Percentiles rank a stretch among this genome's conserved stretches.
Conservation (phyloP, 495 filamentous ascomycete genomes). For the Penicillium lividum region DNA sequence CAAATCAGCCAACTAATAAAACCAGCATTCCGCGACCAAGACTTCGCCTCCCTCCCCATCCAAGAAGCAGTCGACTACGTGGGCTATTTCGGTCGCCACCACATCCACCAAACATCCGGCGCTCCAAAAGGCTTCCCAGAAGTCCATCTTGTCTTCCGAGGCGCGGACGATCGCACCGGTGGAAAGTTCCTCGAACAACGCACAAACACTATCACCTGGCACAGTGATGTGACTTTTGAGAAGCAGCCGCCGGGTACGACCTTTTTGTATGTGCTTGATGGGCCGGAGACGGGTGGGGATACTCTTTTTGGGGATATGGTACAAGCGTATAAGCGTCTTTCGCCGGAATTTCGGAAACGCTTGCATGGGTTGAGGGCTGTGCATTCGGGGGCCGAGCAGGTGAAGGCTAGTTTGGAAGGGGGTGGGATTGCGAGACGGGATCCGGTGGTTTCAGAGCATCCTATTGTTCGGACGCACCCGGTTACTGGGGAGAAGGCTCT, state of each 20-base stretch:
- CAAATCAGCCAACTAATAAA: background rate
- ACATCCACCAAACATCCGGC: constrained; percentile 64
- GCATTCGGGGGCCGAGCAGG: constrained; percentile 59
- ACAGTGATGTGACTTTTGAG: constrained; percentile 66
- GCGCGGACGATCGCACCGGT: constrained; percentile 51
- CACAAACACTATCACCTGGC: constrained; percentile 63
- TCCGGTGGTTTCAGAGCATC: constrained; percentile 56
- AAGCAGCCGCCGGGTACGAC: constrained; percentile 66
- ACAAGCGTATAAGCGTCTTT: constrained; percentile 57
- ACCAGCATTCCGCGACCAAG: constrained; percentile 62
- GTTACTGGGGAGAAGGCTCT: constrained; percentile 74
- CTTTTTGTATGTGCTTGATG: constrained; percentile 63
- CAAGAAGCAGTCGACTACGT: constrained; percentile 56
- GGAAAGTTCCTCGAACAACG: constrained; percentile 53
- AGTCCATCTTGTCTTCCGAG: constrained; percentile 62
- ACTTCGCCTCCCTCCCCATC: constrained; percentile 59
- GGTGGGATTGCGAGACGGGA: constrained; percentile 57
- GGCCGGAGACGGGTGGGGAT: constrained; percentile 62
- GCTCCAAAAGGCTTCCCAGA: constrained; percentile 60
- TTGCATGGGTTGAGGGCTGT: constrained; percentile 60
- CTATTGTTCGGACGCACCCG: constrained; percentile 63
- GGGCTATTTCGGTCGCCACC: constrained; percentile 63
- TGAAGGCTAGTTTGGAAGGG: constrained; percentile 46
- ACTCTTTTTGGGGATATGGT: constrained; percentile 62
- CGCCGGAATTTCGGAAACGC: constrained; percentile 55